Base-by-base conservation (phyloP, 192 early-diverging fungal genomes). In the Funneliformis geosporum region DNA sequence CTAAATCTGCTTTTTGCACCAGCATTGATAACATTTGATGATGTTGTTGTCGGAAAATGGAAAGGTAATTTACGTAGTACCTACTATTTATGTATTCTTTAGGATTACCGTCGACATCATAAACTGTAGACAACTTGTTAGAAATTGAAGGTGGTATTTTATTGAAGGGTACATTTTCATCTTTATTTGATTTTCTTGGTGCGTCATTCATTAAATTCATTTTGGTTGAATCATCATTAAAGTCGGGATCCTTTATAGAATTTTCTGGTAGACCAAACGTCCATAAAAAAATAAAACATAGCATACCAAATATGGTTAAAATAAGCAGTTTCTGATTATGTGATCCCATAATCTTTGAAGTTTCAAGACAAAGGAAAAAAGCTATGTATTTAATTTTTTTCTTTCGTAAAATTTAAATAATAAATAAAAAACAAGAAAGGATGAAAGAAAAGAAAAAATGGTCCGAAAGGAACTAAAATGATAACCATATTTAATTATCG, bases 1-100 rank as follows among this genome's bases (percentile, higher is more conserved):
- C 82, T n/a, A 59, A 44, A 25, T 76, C 66, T 21, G 87, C 87
- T 25, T 44, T 50, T 4, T 47, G 16, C 4, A 72, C 1, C 11
- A 72, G 25, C 14, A 50, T 50, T 14, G 43, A 14, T 23, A 72
- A 12, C 70, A 72, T 72, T 28, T 42, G 5, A 27, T 72, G n/a
- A 72, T 72, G 70, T 72, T 50, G 70, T 47, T 50, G 23, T 28
- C 23, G 43, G 7, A 72, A 50, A 14, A 50, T 47, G 18, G 2
- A 3, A 27, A 72, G 44, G 50, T 40, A 72, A 55, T 33, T 72
- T 28, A 43, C n/a, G 27, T 72, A 72, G 8, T 4, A 2, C 25
- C 23, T 69, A 21, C 18, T 11, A 21, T 69, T 69, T 39, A 44
- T 33, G 42, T 69, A 69, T n/a, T 43, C 67, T 2, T 69, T 69